phyloP scores from a whole-genome alignment of 495 filamentous ascomycete species.

The Penicillium dipodomyicola region DNA sequence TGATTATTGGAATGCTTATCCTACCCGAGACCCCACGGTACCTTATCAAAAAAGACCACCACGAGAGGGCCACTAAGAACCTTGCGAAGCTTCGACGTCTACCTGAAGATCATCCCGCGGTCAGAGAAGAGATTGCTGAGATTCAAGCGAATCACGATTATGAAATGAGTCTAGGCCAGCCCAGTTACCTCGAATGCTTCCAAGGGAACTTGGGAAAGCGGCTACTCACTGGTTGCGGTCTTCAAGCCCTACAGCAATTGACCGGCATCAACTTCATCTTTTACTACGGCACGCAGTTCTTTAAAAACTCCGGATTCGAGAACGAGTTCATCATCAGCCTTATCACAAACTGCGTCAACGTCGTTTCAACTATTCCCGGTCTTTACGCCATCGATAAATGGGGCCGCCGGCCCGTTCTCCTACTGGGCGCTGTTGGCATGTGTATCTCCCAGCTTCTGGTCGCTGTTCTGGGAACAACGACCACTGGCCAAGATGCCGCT shows the following conservation, averaged over 20 bases:
- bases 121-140: no score
- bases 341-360: conserved; percentile 66
- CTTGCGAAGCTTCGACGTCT: no score
- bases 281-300: conserved; percentile 70
- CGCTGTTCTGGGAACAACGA: conserved; percentile 45
- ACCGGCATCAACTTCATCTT: conserved; percentile 75
- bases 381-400: conserved; percentile 74
- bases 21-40: conserved; percentile 74
- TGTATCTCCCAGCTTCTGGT: conserved; percentile 59
- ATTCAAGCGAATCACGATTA: conserved; percentile 60
- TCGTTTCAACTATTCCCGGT: conserved; percentile 61
- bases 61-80: no score
- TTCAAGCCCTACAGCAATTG: conserved; percentile 77
- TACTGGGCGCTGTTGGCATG: conserved; percentile 67
- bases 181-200: conserved; percentile 60
- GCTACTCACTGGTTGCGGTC: conserved; percentile 61
- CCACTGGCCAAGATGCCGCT: no score
- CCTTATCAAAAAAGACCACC: conserved; percentile 49
- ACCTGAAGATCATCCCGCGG: no score
- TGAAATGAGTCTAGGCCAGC: conserved; percentile 54
- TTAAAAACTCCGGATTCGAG: conserved; percentile 58
- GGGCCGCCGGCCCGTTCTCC: conserved; percentile 70
- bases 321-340: conserved; percentile 66
- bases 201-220: conserved; percentile 50
- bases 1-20: conserved; percentile 61